Evolutionary conservation across 495 filamentous ascomycete species (phyloP).

Genomic region (Hyaloscypha hepaticicola): DNA sequence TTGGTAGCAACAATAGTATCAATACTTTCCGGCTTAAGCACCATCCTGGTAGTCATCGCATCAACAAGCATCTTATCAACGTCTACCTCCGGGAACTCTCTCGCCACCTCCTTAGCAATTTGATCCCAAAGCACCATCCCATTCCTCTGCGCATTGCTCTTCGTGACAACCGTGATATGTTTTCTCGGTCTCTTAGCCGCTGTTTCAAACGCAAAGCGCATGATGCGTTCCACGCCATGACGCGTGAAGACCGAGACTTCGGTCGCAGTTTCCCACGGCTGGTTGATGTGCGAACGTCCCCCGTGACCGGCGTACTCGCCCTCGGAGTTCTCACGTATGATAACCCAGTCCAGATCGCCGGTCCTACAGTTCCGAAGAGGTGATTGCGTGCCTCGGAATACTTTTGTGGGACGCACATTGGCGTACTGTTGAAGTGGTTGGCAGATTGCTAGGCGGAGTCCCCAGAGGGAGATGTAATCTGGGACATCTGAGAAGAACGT

Average conservation of each 20-base stretch:
- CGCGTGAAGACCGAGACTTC: constrained; percentile 56
- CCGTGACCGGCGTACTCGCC: constrained; percentile 59
- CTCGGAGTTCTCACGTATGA: constrained; percentile 58
- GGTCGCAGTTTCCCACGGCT: constrained; percentile 53
- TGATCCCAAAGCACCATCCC: constrained; percentile 61
- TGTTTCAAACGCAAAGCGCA: constrained; percentile 56
- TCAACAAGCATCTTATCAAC: constrained; percentile 60
- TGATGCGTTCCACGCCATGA: constrained; percentile 52
- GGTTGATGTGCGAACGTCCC: constrained; percentile 48
- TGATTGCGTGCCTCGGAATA: constrained; percentile 49
- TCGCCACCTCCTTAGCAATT: constrained; percentile 44
- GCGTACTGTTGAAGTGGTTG: constrained; percentile 56
- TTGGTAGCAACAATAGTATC: constrained; percentile 60
- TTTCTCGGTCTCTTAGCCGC: constrained; percentile 47
- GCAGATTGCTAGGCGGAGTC: constrained; percentile 52
- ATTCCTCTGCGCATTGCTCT: constrained; percentile 58
- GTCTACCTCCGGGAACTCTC: constrained; percentile 49
- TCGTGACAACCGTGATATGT: constrained; percentile 56
- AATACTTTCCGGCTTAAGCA: constrained; percentile 50
- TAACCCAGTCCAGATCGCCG: constrained; percentile 53
- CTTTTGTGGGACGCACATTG: constrained; percentile 53
- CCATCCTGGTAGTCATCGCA: constrained; percentile 59
- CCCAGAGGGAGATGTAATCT: constrained; percentile 58
- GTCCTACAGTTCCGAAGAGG: constrained; percentile 45
- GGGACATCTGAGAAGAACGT: constrained; percentile 52